Conservation (phyloP, 306 rosid genomes). For the Castanea mollissima region DNA sequence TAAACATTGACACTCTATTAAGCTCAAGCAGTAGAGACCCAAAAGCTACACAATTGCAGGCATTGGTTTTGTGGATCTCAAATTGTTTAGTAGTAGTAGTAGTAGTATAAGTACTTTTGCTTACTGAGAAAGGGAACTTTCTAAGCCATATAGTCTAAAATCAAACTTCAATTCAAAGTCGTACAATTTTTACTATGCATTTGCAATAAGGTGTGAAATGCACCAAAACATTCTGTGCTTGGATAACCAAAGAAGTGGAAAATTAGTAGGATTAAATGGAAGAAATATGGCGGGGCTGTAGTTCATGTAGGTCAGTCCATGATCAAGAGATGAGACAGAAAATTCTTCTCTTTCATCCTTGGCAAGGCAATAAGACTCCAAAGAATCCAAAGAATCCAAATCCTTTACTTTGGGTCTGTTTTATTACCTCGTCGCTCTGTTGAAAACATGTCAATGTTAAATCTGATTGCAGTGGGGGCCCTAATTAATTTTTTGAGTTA, state of each 20-base stretch:
- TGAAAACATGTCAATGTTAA: not conserved
- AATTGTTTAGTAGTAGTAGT: not conserved
- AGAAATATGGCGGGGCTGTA: not conserved
- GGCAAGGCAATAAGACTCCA: not conserved
- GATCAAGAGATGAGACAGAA: not conserved
- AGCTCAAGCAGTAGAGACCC: not conserved
- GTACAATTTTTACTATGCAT: not conserved
- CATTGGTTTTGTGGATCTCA: not conserved
- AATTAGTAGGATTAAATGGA: not conserved
- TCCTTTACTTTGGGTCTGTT: not conserved
- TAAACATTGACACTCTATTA: not conserved
- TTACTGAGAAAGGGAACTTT: not conserved
- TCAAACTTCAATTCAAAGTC: not conserved
- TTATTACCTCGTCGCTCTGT: not conserved
- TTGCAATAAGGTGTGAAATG: not conserved
- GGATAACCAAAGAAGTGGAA: not conserved
- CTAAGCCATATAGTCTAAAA: not conserved
- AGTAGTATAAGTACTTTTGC: not conserved
- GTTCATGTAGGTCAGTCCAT: not conserved
- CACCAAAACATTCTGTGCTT: not conserved
- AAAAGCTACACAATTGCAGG: not conserved
- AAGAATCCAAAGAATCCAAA: not conserved
- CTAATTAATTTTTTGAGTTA: not conserved
- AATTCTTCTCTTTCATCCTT: not conserved
- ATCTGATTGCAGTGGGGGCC: not conserved